These are phyloP conservation scores for Polygonum aviculare DNA, from an alignment of 148 eudicot species.

Conservation along the genomic window DNA sequence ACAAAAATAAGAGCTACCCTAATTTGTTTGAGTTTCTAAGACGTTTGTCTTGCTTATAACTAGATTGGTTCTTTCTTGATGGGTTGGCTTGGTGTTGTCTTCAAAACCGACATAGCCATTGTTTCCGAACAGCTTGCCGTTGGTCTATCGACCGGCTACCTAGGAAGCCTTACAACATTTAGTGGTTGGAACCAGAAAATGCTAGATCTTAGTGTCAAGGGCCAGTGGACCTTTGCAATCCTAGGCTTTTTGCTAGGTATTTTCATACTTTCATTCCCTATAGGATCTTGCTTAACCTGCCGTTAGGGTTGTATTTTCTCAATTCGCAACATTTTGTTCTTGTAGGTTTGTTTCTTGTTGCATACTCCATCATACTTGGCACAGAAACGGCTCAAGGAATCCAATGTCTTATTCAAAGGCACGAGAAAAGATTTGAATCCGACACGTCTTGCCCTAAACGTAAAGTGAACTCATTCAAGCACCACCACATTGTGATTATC, in stretches of 20 bases:
- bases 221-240: conserved; percentile 61
- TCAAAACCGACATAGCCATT: conserved; percentile 53
- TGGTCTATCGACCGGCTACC: conserved; percentile 81
- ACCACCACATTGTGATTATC: conserved; percentile 23
- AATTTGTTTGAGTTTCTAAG: no score
- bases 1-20: no score
- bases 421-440: background rate
- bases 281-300: no score
- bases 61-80: conserved; percentile 93
- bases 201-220: conserved; percentile 77
- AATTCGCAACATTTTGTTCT: no score
- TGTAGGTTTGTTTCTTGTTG: conserved; percentile 63
- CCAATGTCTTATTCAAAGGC: conserved; percentile 25
- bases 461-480: conserved; percentile 13
- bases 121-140: conserved; percentile 56
- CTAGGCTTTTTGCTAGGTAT: conserved; percentile 67
- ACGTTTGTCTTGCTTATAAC: background rate
- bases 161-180: conserved; percentile 93
- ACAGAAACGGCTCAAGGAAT: conserved; percentile 54
- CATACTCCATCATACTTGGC: conserved; percentile 51
- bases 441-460: background rate
- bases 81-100: conserved; percentile 97
- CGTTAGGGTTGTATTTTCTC: no score
- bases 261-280: background rate
- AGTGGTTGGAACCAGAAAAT: conserved; percentile 96